Evolutionary conservation across 2,329 filamentous ascomycete genomes (phyloP), one percentile per base, ranked within the genome.

Genomic region (Xylariaceae sp.): DNA sequence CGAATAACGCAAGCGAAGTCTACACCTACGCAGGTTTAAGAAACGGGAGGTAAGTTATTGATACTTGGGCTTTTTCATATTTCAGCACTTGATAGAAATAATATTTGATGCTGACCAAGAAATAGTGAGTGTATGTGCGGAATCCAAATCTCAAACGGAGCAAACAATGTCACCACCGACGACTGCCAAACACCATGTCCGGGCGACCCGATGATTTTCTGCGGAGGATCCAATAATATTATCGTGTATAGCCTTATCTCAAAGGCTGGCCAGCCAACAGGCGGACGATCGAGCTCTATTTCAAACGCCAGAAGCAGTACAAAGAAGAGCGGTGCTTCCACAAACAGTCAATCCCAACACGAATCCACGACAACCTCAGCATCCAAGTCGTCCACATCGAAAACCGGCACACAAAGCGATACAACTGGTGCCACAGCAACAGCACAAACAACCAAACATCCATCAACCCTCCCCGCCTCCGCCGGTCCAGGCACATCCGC

Each of bases 91-190:
- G 16, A 3, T 6, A 11, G 14, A 23, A 14, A 8, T 8, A 11
- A n/a, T 11, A 6, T 44, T 19, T n/a, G n/a, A 8, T 32, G n/a
- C 34, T 34, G 8, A 34, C 25, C 17, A 37, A 39, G 8, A 12
- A 17, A 5, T 22, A 62, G 59, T 27, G 55, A 58, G 40, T 62
- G 55, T 27, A 49, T 55, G 27, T 62, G 60, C 37, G 53, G 54
- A 5, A 22, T 44, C 7, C 36, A 53, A 14, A 49, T 60, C n/a
- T 40, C 48, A 3, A 22, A 47, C 12, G 45, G 48, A 27, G 50
- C 52, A 8, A 47, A 33, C 4, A 55, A 53, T 22, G 48, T 60
- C 8, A 25, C 51, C 2, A 40, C 34, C 19, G 49, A 56, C n/a
- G 43, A 59, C 32, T 62, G 59, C 44, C 48, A 36, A 33, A 37